Conservation (phyloP, 306 rosid species). For the Arachis hypogaea region DNA sequence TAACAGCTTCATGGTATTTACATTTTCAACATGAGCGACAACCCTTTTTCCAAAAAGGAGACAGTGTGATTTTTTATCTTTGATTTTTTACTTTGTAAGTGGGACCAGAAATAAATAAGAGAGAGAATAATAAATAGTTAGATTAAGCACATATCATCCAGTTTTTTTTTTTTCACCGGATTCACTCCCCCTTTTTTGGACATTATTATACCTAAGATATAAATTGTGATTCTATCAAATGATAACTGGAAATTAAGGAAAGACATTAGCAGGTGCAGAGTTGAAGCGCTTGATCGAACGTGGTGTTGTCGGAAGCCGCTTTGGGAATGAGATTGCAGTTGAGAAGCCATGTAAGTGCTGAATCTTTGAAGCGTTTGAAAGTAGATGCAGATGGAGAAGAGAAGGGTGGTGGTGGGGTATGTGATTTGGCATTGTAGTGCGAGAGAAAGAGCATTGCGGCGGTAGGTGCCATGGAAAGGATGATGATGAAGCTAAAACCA, state of each 20-base stretch:
- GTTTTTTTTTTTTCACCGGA: too few relatives aligned
- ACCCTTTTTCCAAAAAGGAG: too few relatives aligned
- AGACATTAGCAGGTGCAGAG: constrained; percentile 40
- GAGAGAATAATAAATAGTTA: too few relatives aligned
- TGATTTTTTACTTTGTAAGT: too few relatives aligned
- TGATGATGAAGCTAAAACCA: not conserved
- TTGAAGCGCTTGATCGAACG: constrained; percentile 38
- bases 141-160: too few relatives aligned
- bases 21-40: not conserved
- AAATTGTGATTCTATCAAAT: too few relatives aligned
- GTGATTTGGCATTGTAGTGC: constrained; percentile 26
- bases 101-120: too few relatives aligned
- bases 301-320: constrained; percentile 22
- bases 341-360: constrained; percentile 21
- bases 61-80: too few relatives aligned
- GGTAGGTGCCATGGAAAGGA: constrained; percentile 42
- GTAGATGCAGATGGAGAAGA: not conserved
- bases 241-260: not conserved
- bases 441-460: constrained; percentile 48
- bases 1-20: not conserved
- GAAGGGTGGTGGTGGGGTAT: constrained; percentile 1
- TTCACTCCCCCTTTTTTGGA: too few relatives aligned
- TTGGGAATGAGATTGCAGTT: not conserved
- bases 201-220: too few relatives aligned
- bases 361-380: constrained; percentile 41